Conservation (phyloP, 257 asterid genomes). For the Galeopsis tetrahit region DNA sequence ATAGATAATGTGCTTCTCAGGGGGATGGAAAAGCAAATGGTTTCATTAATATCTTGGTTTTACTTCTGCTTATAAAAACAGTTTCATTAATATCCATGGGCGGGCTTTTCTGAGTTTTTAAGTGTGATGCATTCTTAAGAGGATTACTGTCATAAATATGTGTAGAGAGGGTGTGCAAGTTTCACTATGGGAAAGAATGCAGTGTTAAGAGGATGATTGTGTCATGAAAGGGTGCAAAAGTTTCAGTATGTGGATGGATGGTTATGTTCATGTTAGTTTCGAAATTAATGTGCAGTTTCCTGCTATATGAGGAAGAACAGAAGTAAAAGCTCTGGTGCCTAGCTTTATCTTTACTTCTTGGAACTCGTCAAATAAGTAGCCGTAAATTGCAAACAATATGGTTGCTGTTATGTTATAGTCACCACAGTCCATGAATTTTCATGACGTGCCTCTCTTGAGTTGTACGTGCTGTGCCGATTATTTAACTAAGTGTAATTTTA, state of each 20-base stretch:
- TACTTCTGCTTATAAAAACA: background rate
- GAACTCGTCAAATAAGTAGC: background rate
- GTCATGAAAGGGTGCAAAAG: background rate
- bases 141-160: background rate
- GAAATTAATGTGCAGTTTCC: background rate
- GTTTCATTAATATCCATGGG: no score
- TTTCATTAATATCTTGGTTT: no score
- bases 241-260: background rate
- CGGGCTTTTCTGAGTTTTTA: background rate
- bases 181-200: background rate
- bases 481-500: background rate
- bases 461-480: background rate
- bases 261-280: constrained; percentile 4
- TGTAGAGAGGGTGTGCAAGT: background rate
- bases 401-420: background rate
- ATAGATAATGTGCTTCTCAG: no score
- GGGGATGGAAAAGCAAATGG: no score
- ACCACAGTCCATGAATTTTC: background rate
- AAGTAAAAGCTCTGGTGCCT: background rate
- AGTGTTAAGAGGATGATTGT: background rate
- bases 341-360: background rate
- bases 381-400: background rate
- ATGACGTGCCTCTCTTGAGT: background rate
- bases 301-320: background rate
- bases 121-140: background rate